Base-by-base conservation (phyloP, 176 grass and related monocot genomes). In the Themeda triandra region DNA sequence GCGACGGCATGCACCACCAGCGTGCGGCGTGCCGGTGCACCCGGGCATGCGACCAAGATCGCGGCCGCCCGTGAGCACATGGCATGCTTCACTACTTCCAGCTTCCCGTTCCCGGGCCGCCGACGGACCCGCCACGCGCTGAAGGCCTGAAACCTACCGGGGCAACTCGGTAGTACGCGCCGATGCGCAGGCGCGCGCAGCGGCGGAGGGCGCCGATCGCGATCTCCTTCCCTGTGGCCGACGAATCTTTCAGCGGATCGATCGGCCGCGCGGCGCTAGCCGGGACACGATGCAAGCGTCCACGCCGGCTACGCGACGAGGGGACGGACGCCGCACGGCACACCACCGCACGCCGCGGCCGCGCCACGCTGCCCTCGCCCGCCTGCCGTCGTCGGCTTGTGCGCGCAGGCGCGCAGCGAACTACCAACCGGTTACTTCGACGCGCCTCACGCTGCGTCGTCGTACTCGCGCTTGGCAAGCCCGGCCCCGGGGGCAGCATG, bases 41-140 rank as follows among this genome's bases (percentile, higher is more conserved):
- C 29, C 82, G 76, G 66, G 58, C 37, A 28, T 35, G 48, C 82
- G 87, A 69, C 77, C 70, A 70, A 62, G 82, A 41, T 76, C 82
- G 27, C 70, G 49, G 2, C 40, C 40, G 36, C 83, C 82, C 69
- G 36, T 8, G 76, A 21, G 71, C 82, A 89, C 77, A 70, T 89
- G 87, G 82, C 31, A 28, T 35, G 41, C 67, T 10, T 6, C 15
- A 3, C 36, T 6, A 37, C 5, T 40, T 44, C 2, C 49, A 54
- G 49, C 48, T 51, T 51, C 30, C 15, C n/a, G n/a, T 49, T 18
- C 30, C n/a, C 28, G 17, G 17, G 0, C 37, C 66, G 37, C 6
- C 4, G 42, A 1, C 68, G 21, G 21, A 39, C 27, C 66, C 13
- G 18, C 69, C 71, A 29, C 45, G 8, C 44, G 44, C 31, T 53